phyloP scores from a whole-genome alignment of 495 filamentous ascomycete genomes.

The Lasiosphaeriaceae sp. region DNA sequence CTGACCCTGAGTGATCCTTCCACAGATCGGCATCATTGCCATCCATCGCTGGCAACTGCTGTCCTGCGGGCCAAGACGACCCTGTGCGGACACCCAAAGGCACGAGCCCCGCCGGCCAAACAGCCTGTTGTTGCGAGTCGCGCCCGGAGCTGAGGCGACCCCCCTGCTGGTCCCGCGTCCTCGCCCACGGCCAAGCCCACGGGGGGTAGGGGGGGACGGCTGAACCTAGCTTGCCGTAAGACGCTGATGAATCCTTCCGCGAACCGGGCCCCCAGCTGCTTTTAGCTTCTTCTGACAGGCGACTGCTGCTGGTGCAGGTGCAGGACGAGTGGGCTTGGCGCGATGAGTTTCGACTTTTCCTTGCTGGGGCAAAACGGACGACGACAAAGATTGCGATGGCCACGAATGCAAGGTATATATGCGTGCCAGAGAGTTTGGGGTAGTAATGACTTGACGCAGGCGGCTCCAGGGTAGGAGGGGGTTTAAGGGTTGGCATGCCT shows the following conservation, averaged over 20 bases:
- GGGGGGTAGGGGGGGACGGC: conserved; percentile 4
- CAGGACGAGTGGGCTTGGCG: background rate
- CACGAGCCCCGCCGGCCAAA: conserved; percentile 7
- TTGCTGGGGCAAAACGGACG: conserved; percentile 3
- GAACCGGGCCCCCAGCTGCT: background rate
- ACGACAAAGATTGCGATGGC: conserved; percentile 23
- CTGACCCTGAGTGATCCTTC: conserved; percentile 25
- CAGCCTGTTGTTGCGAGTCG: conserved; percentile 10
- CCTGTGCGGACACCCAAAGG: conserved; percentile 8
- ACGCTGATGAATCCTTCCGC: conserved; percentile 19
- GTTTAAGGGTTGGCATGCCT: conserved; percentile 42
- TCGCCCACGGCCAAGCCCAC: background rate
- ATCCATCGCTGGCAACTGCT: conserved; percentile 22
- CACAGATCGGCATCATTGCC: conserved; percentile 5
- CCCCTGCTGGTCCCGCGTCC: conserved; percentile 4
- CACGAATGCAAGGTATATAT: conserved; percentile 29
- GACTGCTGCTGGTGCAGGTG: background rate
- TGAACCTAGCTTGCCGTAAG: conserved; percentile 9
- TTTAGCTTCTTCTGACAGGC: conserved; percentile 6
- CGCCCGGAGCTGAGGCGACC: background rate
- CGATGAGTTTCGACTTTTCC: background rate
- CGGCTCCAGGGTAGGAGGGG: conserved; percentile 26
- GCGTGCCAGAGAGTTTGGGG: conserved; percentile 21
- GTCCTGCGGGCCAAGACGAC: conserved; percentile 10
- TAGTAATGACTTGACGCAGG: conserved; percentile 15